These are phyloP conservation scores for Vigna reflexopilosa DNA, from an alignment of 306 rosid species.

Conservation along the genomic window DNA sequence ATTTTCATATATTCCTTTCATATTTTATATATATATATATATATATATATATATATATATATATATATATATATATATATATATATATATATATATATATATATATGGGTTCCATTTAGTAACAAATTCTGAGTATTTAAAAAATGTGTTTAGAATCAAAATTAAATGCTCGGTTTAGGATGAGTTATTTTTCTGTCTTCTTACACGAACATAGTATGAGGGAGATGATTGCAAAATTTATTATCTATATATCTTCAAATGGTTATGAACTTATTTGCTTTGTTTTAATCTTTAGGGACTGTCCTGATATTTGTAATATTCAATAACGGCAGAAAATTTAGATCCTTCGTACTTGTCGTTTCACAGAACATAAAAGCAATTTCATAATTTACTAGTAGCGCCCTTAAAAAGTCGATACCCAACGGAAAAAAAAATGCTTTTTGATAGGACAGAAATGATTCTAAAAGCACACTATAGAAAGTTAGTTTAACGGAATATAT, in stretches of 20 bases:
- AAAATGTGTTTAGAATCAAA: no score
- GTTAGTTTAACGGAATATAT: conserved; percentile 31
- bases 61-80: no score
- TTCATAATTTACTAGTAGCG: conserved; percentile 8
- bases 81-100: no score
- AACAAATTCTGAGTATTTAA: no score
- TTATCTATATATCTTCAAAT: neutral
- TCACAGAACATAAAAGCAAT: conserved; percentile 35
- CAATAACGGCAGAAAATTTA: neutral
- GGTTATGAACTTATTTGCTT: neutral
- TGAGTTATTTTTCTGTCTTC: neutral
- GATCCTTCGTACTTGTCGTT: conserved; percentile 9
- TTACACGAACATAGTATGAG: neutral
- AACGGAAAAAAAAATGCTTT: neutral
- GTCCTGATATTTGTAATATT: neutral
- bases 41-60: no score
- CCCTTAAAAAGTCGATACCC: conserved; percentile 27
- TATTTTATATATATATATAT: no score
- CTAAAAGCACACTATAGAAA: conserved; percentile 35
- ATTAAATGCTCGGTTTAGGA: neutral
- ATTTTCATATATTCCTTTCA: neutral
- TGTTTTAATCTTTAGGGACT: neutral
- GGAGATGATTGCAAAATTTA: neutral
- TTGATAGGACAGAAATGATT: conserved; percentile 42
- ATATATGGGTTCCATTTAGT: no score